A percentile compares a stretch with the other conserved stretches of the same genome.
Conservation (phyloP, 768 basidiomycete species). For the Hypholoma fasciculare region DNA sequence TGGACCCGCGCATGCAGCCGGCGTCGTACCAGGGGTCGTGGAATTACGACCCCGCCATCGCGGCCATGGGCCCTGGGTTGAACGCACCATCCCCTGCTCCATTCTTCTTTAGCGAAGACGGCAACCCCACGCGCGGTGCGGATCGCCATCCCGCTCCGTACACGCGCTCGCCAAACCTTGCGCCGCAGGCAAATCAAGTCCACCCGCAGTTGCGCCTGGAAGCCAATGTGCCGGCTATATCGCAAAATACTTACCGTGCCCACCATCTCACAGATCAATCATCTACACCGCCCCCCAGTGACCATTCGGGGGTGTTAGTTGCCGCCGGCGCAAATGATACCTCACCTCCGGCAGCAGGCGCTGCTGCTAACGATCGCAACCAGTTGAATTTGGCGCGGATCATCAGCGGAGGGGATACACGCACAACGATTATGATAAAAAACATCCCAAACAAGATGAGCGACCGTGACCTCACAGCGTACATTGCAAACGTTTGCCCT, state of each 20-base stretch:
- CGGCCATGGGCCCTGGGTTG: slow-evolving; percentile 6
- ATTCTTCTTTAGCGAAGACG: slow-evolving; percentile 8
- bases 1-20: slow-evolving; percentile 13
- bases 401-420: slow-evolving; percentile 74
- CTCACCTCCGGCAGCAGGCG: background rate
- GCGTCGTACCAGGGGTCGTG: slow-evolving; percentile 5
- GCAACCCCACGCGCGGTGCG: background rate
- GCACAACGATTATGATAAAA: slow-evolving; percentile 89
- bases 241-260: background rate
- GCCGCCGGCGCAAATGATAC: background rate
- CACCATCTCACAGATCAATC: background rate
- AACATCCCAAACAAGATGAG: slow-evolving; percentile 94
- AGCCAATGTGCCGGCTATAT: background rate
- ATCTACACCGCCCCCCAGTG: background rate
- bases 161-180: background rate
- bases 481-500: slow-evolving; percentile 72
- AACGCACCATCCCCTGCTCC: slow-evolving; percentile 3
- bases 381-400: slow-evolving; percentile 68
- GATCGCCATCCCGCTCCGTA: background rate
- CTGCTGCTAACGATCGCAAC: slow-evolving; percentile 33
- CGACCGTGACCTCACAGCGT: slow-evolving; percentile 67
- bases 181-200: background rate
- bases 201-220: background rate
- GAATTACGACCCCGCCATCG: slow-evolving; percentile 19
- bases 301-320: background rate